Percentiles rank a stretch among this genome's conserved stretches.
phyloP scores from a whole-genome alignment of 768 basidiomycete species.

The Rhizopogon vesiculosus region DNA sequence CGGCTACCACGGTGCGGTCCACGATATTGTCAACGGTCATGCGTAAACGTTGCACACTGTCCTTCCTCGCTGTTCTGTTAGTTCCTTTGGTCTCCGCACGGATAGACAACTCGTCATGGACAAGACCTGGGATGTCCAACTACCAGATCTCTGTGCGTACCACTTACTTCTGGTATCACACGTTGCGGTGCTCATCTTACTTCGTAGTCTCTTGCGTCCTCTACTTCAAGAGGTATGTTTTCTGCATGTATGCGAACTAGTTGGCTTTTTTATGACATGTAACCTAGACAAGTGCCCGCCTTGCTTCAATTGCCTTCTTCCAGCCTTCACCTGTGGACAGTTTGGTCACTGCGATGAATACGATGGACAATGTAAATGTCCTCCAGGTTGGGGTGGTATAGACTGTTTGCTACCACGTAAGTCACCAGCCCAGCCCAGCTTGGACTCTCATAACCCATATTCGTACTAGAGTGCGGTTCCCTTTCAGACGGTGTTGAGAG shows the following conservation, averaged over 20 bases:
- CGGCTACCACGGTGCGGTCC: background rate
- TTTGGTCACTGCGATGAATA: conserved; percentile 87
- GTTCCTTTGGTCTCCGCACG: conserved; percentile 1
- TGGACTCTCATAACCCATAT: conserved; percentile 2
- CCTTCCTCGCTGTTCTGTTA: background rate
- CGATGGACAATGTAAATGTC: conserved; percentile 95
- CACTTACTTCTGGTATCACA: background rate
- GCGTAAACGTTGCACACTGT: background rate
- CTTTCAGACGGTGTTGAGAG: conserved; percentile 87
- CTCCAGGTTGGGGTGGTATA: conserved; percentile 95
- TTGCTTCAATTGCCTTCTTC: conserved; percentile 95
- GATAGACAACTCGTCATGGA: conserved; percentile 3
- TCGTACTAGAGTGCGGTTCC: conserved; percentile 80
- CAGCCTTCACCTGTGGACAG: conserved; percentile 89
- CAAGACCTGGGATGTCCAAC: conserved; percentile 11
- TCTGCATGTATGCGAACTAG: too few species aligned
- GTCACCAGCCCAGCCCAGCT: conserved; percentile 25
- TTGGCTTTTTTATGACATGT: background rate
- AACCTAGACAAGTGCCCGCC: conserved; percentile 62
- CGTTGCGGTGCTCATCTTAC: conserved; percentile 1
- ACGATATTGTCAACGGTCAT: background rate
- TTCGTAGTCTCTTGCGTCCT: conserved; percentile 16
- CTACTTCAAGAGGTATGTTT: conserved; percentile 13
- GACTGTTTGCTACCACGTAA: conserved; percentile 90
- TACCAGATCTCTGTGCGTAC: conserved; percentile 22